phyloP scores from a whole-genome alignment of 2,329 filamentous ascomycete genomes.

The Neonectria hederae region DNA sequence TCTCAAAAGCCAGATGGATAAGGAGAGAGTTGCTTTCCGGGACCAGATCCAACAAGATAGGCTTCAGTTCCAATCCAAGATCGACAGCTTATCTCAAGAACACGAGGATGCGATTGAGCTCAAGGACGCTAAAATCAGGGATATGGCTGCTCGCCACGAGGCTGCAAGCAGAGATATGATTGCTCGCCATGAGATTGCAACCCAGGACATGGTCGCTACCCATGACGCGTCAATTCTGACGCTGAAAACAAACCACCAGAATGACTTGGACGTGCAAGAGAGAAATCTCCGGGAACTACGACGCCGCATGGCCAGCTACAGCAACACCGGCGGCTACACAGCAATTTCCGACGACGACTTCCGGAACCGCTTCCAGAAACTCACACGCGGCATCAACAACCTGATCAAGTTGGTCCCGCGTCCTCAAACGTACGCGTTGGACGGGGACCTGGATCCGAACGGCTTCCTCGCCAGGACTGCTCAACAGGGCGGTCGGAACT shows the following conservation, averaged over 20 bases:
- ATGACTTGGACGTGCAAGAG: not conserved
- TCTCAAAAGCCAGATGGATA: not conserved
- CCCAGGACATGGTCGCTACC: not conserved
- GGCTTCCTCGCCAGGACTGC: constrained; percentile 18
- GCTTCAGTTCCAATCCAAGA: not conserved
- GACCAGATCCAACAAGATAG: not conserved
- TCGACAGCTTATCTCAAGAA: not conserved
- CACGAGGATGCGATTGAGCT: not conserved
- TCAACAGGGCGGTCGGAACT: constrained; percentile 21
- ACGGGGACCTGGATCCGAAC: constrained; percentile 11
- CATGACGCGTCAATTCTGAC: not conserved
- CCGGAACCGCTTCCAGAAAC: constrained; percentile 5
- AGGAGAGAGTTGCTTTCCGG: not conserved
- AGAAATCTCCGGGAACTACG: constrained; percentile 1
- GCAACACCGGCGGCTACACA: constrained; percentile 1
- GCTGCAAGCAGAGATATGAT: not conserved
- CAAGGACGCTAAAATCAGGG: not conserved
- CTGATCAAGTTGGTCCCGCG: constrained; percentile 17
- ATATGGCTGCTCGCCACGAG: not conserved
- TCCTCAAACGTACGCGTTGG: not conserved
- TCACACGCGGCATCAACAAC: constrained; percentile 19
- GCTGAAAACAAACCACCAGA: not conserved
- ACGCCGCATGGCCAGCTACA: constrained; percentile 24
- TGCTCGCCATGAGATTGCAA: not conserved
- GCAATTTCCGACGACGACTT: constrained; percentile 21